Evolutionary conservation across 345 rosid species (phyloP).

Genomic region (Populus deltoides): DNA sequence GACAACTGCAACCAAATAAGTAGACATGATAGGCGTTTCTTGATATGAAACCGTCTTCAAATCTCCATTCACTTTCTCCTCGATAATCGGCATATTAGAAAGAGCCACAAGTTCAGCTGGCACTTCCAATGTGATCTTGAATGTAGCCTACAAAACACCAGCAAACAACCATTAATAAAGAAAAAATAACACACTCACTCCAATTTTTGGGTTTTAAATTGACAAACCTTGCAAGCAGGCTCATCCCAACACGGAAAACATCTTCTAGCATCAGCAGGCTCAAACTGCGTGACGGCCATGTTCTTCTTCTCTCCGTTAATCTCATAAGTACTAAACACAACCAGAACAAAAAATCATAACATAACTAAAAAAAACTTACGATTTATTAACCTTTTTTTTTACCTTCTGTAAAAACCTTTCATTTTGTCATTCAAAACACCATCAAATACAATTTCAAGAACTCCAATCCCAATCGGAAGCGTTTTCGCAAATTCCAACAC

Average conservation of each 20-base stretch:
- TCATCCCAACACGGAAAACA: slow-evolving; percentile 99
- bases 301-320: slow-evolving; percentile 86
- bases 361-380: no score
- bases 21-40: slow-evolving; percentile 93
- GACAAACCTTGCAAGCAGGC: slow-evolving; percentile 86
- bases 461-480: slow-evolving; percentile 73
- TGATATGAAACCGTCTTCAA: slow-evolving; percentile 64
- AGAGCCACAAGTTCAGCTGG: slow-evolving; percentile 82
- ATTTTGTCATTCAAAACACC: slow-evolving; percentile 77
- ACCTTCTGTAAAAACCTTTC: slow-evolving; percentile 96
- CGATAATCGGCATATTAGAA: slow-evolving; percentile 78
- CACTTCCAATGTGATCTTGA: slow-evolving; percentile 84
- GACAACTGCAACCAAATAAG: slow-evolving; percentile 89
- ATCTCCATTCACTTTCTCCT: slow-evolving; percentile 68
- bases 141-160: slow-evolving; percentile 63
- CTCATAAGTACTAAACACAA: slow-evolving; percentile 57
- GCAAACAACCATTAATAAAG: slow-evolving; percentile 5
- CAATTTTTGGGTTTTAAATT: not conserved
- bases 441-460: slow-evolving; percentile 51
- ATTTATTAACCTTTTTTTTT: not conserved
- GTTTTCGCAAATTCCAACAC: slow-evolving; percentile 64
- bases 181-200: not conserved
- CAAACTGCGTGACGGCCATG: slow-evolving; percentile 98
- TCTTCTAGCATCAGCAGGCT: slow-evolving; percentile 91
- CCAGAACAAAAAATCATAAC: not conserved